Evolutionary conservation across 345 rosid species (phyloP).

Genomic region (Bruguiera parviflora): DNA sequence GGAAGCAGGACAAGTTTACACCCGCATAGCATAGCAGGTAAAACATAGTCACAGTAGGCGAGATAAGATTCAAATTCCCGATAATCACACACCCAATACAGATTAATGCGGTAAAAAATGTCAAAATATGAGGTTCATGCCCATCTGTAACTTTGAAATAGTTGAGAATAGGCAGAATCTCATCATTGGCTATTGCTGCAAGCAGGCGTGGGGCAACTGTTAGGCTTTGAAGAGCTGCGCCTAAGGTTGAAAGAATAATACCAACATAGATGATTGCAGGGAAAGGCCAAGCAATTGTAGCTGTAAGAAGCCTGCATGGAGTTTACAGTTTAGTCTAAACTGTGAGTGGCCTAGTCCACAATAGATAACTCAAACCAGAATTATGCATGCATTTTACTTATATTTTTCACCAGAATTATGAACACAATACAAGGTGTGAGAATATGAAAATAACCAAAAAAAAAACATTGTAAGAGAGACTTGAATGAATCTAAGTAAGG

Average conservation of each 20-base stretch:
- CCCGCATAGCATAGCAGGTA: constrained; percentile 93
- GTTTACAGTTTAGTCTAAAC: constrained; percentile 14
- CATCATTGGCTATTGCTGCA: constrained; percentile 99
- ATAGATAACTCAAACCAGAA: not conserved
- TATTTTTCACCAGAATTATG: too few relatives aligned
- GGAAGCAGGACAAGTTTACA: constrained; percentile 99
- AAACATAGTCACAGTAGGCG: constrained; percentile 96
- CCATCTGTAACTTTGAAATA: constrained; percentile 93
- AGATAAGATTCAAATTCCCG: constrained; percentile 97
- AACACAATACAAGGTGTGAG: too few relatives aligned
- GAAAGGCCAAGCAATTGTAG: constrained; percentile 96
- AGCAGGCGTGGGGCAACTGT: constrained; percentile 97
- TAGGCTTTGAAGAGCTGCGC: constrained; percentile 98
- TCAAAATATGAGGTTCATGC: constrained; percentile 79
- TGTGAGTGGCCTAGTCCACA: not conserved
- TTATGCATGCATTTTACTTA: not conserved
- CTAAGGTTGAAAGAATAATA: constrained; percentile 95
- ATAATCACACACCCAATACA: constrained; percentile 87
- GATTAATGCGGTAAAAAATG: constrained; percentile 84
- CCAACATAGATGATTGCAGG: constrained; percentile 81
- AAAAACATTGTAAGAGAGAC: too few relatives aligned
- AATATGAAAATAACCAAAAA: too few relatives aligned
- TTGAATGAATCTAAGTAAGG: too few relatives aligned
- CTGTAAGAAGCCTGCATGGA: constrained; percentile 72
- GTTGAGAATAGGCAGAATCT: constrained; percentile 93